Evolutionary conservation across 2,329 filamentous ascomycete genomes (phyloP).

Genomic region (Calonectria crousiana): DNA sequence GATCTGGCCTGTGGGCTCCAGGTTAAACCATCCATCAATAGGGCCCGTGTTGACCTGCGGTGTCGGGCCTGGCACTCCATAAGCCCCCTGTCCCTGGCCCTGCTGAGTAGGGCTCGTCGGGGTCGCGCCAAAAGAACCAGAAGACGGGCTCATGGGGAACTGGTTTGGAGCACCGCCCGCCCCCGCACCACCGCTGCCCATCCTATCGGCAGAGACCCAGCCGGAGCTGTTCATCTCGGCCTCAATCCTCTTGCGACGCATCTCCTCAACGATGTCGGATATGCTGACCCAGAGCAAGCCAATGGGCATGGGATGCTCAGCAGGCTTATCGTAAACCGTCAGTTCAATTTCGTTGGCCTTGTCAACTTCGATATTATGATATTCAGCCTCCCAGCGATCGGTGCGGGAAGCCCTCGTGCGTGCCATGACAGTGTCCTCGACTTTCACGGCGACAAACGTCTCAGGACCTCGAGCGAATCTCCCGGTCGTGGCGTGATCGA

Average conservation of each 20-base stretch:
- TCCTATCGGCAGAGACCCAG: slow-evolving; percentile 97
- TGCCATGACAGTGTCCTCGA: slow-evolving; percentile 92
- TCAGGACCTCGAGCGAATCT: slow-evolving; percentile 92
- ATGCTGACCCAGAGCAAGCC: slow-evolving; percentile 96
- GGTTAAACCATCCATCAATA: slow-evolving; percentile 96
- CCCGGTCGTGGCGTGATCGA: slow-evolving; percentile 89
- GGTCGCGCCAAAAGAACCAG: slow-evolving; percentile 56
- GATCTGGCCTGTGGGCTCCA: slow-evolving; percentile 94
- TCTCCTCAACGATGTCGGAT: slow-evolving; percentile 97
- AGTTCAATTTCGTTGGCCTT: slow-evolving; percentile 99
- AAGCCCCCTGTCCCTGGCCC: slow-evolving; percentile 47
- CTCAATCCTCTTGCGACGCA: slow-evolving; percentile 97
- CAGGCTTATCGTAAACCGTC: slow-evolving; percentile 95
- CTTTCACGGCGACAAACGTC: slow-evolving; percentile 95
- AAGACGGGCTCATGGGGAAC: slow-evolving; percentile 68
- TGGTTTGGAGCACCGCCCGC: slow-evolving; percentile 59
- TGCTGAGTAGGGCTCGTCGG: slow-evolving; percentile 57
- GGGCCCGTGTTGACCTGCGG: slow-evolving; percentile 68
- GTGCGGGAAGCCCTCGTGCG: slow-evolving; percentile 87
- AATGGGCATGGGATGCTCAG: slow-evolving; percentile 91
- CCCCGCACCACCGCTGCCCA: slow-evolving; percentile 68
- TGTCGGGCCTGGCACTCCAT: slow-evolving; percentile 54
- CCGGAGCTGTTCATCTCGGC: slow-evolving; percentile 93
- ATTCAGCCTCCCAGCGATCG: slow-evolving; percentile 92
- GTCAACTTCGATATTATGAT: slow-evolving; percentile 92